Base-by-base conservation (phyloP, 2,329 filamentous ascomycete genomes). In the Fusarium floridanum region DNA sequence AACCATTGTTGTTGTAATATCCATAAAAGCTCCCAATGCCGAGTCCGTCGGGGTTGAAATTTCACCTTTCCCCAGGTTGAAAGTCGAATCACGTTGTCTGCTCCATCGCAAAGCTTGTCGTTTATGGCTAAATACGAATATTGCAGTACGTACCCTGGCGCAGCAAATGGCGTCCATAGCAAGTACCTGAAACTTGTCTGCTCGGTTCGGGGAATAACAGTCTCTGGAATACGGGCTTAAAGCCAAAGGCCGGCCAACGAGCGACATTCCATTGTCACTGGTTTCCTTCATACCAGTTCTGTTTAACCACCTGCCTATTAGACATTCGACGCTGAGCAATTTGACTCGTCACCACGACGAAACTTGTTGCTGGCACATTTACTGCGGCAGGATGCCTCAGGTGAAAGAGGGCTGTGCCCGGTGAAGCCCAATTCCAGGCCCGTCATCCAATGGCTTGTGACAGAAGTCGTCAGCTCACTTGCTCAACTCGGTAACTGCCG, bases 311-410 rank as follows among this genome's bases (percentile, higher is more conserved):
- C n/a, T 55, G 29, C 50, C 50, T 11, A 32, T 29, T 32, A 27
- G 24, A n/a, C 16, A n/a, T 20, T 32, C 5, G 7, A 32, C 17
- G 50, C 17, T 32, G 17, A 53, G 48, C 14, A 53, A 55, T 55
- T 55, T 55, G 27, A 55, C 50, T 55, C 50, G 27, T 55, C 50
- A 53, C 48, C 48, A 55, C 50, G 50, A 55, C 50, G 50, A 55
- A 55, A 32, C 50, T 20, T 29, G 20, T 45, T 22, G 17, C 20
- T 32, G 27, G 27, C 24, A 32, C 17, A 32, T n/a, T 27, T 53
- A 27, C 16, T 32, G 48, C 17, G 6, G 50, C 17, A 55, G 10
- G 7, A 55, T 11, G 27, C 48, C 48, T 53, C 48, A 20, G 48
- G 48, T 14, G 50, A 55, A 55, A 55, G 27, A 55, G 20, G 50